phyloP scores from a whole-genome alignment of 352 stramenopile genomes.

The Phytophthora colocasiae region DNA sequence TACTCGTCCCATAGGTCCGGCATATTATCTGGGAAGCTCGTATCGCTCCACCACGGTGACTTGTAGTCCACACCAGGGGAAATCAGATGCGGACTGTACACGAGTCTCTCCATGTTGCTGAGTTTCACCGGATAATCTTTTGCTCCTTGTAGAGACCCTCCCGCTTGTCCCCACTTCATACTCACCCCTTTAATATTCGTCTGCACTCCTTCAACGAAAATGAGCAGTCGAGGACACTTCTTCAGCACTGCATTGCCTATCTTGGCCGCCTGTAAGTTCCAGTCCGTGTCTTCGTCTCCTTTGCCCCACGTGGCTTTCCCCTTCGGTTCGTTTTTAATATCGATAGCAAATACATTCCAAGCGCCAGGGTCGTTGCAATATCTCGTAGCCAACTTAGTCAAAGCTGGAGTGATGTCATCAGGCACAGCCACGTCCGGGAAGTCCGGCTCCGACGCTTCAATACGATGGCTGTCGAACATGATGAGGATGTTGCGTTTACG shows the following conservation, averaged over 20 bases:
- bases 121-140: slow-evolving; percentile 72
- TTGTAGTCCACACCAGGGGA: slow-evolving; percentile 71
- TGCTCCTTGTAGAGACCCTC: slow-evolving; percentile 62
- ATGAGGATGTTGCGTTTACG: slow-evolving; percentile 74
- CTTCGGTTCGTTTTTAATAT: slow-evolving; percentile 86
- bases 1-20: slow-evolving; percentile 66
- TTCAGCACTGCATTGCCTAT: slow-evolving; percentile 77
- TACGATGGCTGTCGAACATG: slow-evolving; percentile 75
- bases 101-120: slow-evolving; percentile 72
- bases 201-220: slow-evolving; percentile 82
- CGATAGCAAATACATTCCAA: slow-evolving; percentile 81
- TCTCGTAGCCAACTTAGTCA: slow-evolving; percentile 59
- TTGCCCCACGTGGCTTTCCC: slow-evolving; percentile 71
- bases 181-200: slow-evolving; percentile 67
- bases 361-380: slow-evolving; percentile 67
- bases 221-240: slow-evolving; percentile 63
- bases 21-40: slow-evolving; percentile 76
- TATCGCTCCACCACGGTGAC: slow-evolving; percentile 65
- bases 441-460: slow-evolving; percentile 57
- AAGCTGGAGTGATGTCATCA: slow-evolving; percentile 58
- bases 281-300: slow-evolving; percentile 69
- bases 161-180: slow-evolving; percentile 66
- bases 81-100: slow-evolving; percentile 76
- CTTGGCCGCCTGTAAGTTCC: slow-evolving; percentile 61
- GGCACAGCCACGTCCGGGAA: slow-evolving; percentile 68